Evolutionary conservation across 169 alveolate species (phyloP).

Genomic region (Babesia ovata): DNA sequence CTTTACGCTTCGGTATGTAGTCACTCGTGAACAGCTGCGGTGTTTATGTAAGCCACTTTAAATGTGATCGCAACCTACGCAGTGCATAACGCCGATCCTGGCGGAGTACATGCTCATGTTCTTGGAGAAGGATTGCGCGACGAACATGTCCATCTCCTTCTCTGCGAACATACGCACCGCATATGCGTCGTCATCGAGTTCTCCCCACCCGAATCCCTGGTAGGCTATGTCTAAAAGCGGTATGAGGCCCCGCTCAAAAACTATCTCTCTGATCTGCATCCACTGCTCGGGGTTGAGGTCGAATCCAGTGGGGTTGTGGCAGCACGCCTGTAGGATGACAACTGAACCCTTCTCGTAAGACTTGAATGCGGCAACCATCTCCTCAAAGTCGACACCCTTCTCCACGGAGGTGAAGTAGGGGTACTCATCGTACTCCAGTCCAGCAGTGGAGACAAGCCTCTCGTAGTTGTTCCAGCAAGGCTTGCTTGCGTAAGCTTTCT

Average conservation of each 20-base stretch:
- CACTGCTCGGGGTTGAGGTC: conserved; percentile 59
- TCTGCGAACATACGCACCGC: conserved; percentile 46
- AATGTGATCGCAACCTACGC: conserved; percentile 10
- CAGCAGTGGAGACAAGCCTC: conserved; percentile 36
- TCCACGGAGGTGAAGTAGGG: conserved; percentile 49
- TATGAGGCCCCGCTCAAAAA: conserved; percentile 38
- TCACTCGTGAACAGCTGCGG: conserved; percentile 39
- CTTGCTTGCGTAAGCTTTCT: conserved; percentile 57
- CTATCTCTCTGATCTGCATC: conserved; percentile 35
- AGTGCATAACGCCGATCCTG: conserved; percentile 62
- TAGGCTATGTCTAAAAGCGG: conserved; percentile 65
- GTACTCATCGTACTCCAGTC: conserved; percentile 53
- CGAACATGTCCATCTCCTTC: conserved; percentile 50
- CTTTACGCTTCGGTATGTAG: conserved; percentile 10
- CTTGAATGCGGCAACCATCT: conserved; percentile 7
- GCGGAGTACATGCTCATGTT: conserved; percentile 66
- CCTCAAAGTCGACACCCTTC: conserved; percentile 50
- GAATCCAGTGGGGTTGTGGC: conserved; percentile 69
- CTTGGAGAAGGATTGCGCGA: conserved; percentile 69
- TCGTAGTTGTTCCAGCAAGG: conserved; percentile 67
- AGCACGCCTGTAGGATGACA: conserved; percentile 50
- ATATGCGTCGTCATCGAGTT: conserved; percentile 40
- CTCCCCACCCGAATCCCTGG: conserved; percentile 62
- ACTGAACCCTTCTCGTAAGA: conserved; percentile 37
- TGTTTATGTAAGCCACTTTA: background rate